Base-by-base conservation (phyloP, 176 grass and related monocot genomes). In the Canna indica region DNA sequence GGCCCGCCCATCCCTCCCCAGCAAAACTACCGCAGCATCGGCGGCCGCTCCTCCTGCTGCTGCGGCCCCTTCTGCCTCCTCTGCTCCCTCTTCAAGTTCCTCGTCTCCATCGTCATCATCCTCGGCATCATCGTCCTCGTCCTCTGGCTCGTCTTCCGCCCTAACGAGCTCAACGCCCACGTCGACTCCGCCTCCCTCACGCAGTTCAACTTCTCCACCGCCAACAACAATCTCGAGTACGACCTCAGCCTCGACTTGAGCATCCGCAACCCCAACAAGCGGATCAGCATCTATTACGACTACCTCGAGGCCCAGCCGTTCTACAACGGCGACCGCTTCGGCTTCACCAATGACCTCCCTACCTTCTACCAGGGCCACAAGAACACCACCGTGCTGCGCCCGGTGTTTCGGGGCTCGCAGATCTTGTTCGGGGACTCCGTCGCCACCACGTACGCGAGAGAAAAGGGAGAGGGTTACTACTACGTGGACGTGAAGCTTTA, bases 401-500 rank as follows among this genome's bases (percentile, higher is more conserved):
- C 86, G 13, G 4, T 1, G 74, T 83, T 89, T 29, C 20, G 1
- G 11, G 74, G 88, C 13, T 47, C 38, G 13, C 26, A 68, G 7
- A 7, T 13, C 25, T 0, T 83, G 28, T 1, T 53, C 42, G 71
- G 68, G 17, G 50, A 31, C 81, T 78, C 78, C 33, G 26, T 82
- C 47, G 20, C 1, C 35, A 79, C 80, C 31, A 85, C 79, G 18
- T 83, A 96, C 70, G 16, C 0, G 27, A 83, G 76, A 76, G 93
- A 97, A 75, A 90, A 22, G 32, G 11, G 38, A 30, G 76, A 90
- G 0, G 84, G 86, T 7, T 92, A 81, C 34, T 97, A 92, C 77
- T 70, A 73, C 64, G n/a, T 97, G 1, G 85, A 85, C 62, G 63
- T 97, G 36, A 68, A 50, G 77, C 26, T 97, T 38, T 69, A 76